Conservation (phyloP, 208 protist genomes). For the Porcisia hertigi region DNA sequence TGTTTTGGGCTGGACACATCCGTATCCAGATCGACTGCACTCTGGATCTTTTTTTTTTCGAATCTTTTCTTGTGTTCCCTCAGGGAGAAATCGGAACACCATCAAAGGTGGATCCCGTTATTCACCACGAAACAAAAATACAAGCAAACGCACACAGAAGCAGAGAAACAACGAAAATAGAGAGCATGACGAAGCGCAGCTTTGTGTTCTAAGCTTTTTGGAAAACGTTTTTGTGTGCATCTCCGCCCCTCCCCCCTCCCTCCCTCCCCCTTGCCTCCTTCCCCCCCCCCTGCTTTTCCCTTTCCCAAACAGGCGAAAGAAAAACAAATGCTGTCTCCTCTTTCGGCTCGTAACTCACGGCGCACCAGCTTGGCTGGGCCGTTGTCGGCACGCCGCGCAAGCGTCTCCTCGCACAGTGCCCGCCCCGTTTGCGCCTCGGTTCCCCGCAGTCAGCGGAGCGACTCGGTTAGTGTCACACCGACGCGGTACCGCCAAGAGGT, state of each 20-base stretch:
- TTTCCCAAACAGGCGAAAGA: not conserved
- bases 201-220: no score
- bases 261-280: not conserved
- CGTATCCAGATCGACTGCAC: no score
- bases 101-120: no score
- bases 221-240: no score
- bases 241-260: not conserved
- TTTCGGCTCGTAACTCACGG: conserved; percentile 29
- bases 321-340: not conserved
- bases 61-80: no score
- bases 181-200: not conserved
- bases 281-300: not conserved
- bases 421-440: not conserved
- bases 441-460: conserved; percentile 23
- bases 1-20: no score
- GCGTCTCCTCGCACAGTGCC: not conserved
- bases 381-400: conserved; percentile 13
- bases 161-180: not conserved
- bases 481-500: conserved; percentile 13
- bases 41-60: no score
- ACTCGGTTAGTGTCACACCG: conserved; percentile 25
- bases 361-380: conserved; percentile 11
- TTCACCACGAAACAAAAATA: no score
- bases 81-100: no score
- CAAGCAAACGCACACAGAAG: not conserved